These are phyloP conservation scores for Lepraria neglecta DNA, from an alignment of 495 filamentous ascomycete species.

Conservation along the genomic window DNA sequence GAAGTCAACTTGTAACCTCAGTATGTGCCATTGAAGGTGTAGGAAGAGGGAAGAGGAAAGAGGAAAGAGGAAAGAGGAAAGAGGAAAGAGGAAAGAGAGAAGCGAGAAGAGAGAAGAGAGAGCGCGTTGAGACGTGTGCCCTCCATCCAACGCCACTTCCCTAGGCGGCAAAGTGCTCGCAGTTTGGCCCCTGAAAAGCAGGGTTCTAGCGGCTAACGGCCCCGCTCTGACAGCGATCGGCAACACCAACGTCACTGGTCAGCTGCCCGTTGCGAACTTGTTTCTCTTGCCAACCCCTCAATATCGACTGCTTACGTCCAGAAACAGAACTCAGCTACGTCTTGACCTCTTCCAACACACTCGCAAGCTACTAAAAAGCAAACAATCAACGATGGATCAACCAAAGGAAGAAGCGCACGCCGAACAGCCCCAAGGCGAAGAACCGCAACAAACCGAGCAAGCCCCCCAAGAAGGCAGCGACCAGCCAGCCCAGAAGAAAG, in stretches of 20 bases:
- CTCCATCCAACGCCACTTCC: neutral
- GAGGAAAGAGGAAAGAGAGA: too few relatives aligned
- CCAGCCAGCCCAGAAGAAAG: slow-evolving; percentile 9
- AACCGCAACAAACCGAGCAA: neutral
- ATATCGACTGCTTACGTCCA: too few relatives aligned
- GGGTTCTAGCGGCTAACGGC: neutral
- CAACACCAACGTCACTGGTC: slow-evolving; percentile 8
- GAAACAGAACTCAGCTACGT: too few relatives aligned
- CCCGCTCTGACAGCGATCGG: neutral
- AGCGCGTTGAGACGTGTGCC: too few relatives aligned
- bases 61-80: too few relatives aligned
- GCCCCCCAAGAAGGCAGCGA: slow-evolving; percentile 2
- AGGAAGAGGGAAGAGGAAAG: too few relatives aligned
- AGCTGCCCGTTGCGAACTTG: neutral
- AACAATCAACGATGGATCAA: neutral
- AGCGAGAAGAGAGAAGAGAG: too few relatives aligned
- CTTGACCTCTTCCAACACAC: neutral
- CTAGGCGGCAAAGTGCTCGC: neutral
- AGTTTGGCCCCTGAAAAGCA: neutral
- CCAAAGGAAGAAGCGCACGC: slow-evolving; percentile 1
- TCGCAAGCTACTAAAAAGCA: too few relatives aligned
- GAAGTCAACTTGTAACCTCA: too few relatives aligned
- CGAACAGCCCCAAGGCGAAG: too few relatives aligned
- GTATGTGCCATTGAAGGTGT: too few relatives aligned
- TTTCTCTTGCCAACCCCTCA: too few relatives aligned